phyloP scores from a whole-genome alignment of 2,329 filamentous ascomycete genomes.

The Grosmannia clavigera region DNA sequence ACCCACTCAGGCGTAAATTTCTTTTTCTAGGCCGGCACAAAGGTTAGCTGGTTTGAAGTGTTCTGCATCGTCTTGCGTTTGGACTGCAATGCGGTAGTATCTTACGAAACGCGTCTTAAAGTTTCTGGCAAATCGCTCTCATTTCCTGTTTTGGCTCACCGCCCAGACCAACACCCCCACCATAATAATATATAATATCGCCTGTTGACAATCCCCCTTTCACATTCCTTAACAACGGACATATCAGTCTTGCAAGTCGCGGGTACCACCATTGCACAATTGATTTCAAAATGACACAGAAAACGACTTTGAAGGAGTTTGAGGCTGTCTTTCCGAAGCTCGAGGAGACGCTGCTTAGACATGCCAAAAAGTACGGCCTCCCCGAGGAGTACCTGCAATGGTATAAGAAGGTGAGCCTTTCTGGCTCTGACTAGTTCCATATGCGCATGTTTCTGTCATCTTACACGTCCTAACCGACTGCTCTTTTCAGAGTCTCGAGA shows the following conservation, averaged over 20 bases:
- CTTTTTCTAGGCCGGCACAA: too few relatives aligned
- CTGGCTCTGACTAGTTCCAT: neutral
- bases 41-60: too few relatives aligned
- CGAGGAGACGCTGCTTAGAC: conserved; percentile 65
- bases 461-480: conserved; percentile 7
- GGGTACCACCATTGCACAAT: neutral
- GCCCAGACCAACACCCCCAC: neutral
- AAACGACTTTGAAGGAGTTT: conserved; percentile 72
- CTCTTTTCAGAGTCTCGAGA: conserved; percentile 54
- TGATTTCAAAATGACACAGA: conserved; percentile 42
- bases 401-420: conserved; percentile 61
- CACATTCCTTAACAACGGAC: neutral
- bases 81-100: neutral
- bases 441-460: neutral
- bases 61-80: too few relatives aligned
- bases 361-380: conserved; percentile 71
- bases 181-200: neutral
- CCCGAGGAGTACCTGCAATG: conserved; percentile 71
- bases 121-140: neutral
- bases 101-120: neutral
- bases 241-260: neutral
- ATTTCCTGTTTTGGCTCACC: neutral
- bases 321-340: conserved; percentile 82
- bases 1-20: neutral
- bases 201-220: neutral